These are phyloP conservation scores for Gryganskiella cystojenkinii DNA, from an alignment of 192 early-diverging fungal species.

Conservation along the genomic window DNA sequence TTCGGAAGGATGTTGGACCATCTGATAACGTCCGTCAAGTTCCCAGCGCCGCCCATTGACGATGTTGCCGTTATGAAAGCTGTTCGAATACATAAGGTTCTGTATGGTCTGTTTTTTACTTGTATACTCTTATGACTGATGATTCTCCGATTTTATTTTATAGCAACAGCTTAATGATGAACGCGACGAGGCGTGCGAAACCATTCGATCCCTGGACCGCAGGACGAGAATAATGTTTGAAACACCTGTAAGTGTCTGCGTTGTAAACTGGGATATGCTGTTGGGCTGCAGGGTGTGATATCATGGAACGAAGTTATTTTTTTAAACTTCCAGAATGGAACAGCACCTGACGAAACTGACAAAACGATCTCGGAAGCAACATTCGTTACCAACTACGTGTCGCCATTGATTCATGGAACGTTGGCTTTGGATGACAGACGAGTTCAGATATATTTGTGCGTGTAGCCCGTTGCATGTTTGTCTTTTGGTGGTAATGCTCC, in stretches of 20 bases:
- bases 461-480: constrained; percentile 9
- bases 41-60: constrained; percentile 10
- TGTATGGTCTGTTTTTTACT: not conserved
- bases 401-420: constrained; percentile 17
- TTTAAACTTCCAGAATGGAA: constrained; percentile 9
- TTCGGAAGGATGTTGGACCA: not conserved
- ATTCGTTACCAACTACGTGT: constrained; percentile 25
- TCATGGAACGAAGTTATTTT: not conserved
- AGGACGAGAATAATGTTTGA: constrained; percentile 24
- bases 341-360: constrained; percentile 14
- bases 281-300: not conserved
- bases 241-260: constrained; percentile 31
- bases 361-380: constrained; percentile 24
- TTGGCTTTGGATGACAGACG: not conserved
- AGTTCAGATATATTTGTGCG: constrained; percentile 19
- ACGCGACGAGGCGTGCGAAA: not conserved
- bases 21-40: not conserved
- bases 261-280: no score
- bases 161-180: constrained; percentile 4
- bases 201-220: not conserved
- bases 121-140: not conserved
- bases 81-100: constrained; percentile 16
- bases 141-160: not conserved
- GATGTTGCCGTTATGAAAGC: constrained; percentile 15
- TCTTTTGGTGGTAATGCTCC: not conserved